Percentiles rank a stretch among this genome's conserved stretches.
phyloP scores from a whole-genome alignment of 352 stramenopile species.

The Globisporangium apiculatum region DNA sequence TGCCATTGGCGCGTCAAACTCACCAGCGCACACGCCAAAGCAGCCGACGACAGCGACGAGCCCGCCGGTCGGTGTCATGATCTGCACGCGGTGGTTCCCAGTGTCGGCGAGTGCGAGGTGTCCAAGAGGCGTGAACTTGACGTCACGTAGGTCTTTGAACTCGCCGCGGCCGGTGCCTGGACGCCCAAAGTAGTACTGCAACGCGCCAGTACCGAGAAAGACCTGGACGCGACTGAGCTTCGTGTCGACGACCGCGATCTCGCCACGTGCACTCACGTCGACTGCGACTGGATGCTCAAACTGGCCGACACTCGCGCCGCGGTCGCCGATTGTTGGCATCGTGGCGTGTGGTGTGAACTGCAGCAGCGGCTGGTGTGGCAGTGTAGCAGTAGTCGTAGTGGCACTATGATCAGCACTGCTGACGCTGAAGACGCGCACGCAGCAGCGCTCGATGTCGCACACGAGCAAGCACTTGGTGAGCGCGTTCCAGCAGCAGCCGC shows the following conservation, averaged over 20 bases:
- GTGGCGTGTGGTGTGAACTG: constrained; percentile 10
- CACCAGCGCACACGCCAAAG: constrained; percentile 20
- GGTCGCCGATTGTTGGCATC: constrained; percentile 23
- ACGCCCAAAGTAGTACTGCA: constrained; percentile 43
- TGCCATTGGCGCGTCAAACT: constrained; percentile 31
- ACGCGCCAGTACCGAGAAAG: constrained; percentile 40
- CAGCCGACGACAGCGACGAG: constrained; percentile 31
- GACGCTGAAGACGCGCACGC: constrained; percentile 23
- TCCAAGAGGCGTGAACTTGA: constrained; percentile 47
- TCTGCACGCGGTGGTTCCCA: constrained; percentile 51
- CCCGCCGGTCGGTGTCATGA: constrained; percentile 37
- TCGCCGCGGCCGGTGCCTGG: constrained; percentile 31
- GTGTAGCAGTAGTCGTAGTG: constrained; percentile 13
- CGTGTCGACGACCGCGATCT: constrained; percentile 50
- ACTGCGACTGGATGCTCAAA: constrained; percentile 44
- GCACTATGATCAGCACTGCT: background rate
- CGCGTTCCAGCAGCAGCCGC: constrained; percentile 43
- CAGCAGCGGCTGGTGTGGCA: background rate
- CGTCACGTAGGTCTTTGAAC: constrained; percentile 35
- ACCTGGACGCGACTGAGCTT: constrained; percentile 50
- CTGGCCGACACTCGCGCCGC: constrained; percentile 29
- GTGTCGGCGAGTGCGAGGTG: constrained; percentile 43
- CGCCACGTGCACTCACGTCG: constrained; percentile 37
- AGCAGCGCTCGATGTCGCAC: constrained; percentile 34
- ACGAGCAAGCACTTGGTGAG: constrained; percentile 40